Evolutionary conservation across 1,284 basidiomycete species (phyloP).

Genomic region (Trametes polyzona): DNA sequence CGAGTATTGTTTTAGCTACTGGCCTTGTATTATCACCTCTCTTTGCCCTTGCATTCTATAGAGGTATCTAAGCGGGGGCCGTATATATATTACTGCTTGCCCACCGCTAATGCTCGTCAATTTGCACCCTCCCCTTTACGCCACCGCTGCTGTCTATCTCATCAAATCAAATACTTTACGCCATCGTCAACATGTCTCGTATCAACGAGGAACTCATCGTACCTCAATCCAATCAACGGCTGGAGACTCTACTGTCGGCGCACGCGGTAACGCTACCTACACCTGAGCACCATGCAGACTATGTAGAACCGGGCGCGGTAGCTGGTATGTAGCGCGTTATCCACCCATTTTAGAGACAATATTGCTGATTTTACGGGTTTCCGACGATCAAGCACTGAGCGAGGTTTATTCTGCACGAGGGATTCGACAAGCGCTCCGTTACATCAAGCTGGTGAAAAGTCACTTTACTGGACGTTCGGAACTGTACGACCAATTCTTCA

Average conservation of each 20-base stretch:
- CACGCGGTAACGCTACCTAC: not conserved
- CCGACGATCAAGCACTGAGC: not conserved
- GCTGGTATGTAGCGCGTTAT: not conserved
- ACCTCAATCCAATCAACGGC: not conserved
- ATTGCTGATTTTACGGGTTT: not conserved
- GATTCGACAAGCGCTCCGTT: conserved; percentile 3
- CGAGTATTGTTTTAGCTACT: no score
- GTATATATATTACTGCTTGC: no score
- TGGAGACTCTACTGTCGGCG: conserved; percentile 3
- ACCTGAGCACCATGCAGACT: no score
- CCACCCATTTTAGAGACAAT: not conserved
- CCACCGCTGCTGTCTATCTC: no score
- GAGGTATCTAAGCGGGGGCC: no score
- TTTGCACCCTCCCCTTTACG: no score
- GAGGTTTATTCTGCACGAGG: not conserved
- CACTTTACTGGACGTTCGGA: not conserved
- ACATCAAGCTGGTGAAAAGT: not conserved
- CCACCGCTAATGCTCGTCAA: no score
- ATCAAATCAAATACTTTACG: no score
- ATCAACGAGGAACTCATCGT: no score
- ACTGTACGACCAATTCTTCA: conserved; percentile 10
- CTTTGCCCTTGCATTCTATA: no score
- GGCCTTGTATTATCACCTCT: no score
- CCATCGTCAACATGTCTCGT: no score
- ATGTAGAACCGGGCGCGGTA: not conserved